phyloP scores from a whole-genome alignment of 345 rosid species.

The Ceriops tagal region DNA sequence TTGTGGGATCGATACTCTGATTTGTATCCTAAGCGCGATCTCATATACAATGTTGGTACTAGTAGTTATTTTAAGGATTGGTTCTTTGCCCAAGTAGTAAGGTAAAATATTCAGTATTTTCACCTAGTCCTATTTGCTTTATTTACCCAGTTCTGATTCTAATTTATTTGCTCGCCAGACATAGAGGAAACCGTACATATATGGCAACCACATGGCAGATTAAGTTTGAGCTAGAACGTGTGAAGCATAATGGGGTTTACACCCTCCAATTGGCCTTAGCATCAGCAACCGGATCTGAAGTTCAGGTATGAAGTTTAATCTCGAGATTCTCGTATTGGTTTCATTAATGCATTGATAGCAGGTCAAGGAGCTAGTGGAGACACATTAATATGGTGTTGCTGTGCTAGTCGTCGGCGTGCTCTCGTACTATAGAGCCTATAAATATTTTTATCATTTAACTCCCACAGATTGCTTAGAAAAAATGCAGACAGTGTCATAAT shows the following conservation, averaged over 20 bases:
- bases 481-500: background rate
- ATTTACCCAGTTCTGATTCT: background rate
- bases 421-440: no score
- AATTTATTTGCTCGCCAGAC: conserved; percentile 23
- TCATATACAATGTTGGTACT: conserved; percentile 38
- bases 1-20: conserved; percentile 59
- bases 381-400: no score
- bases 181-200: conserved; percentile 23
- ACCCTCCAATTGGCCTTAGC: conserved; percentile 64
- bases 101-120: conserved; percentile 27
- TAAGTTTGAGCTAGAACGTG: conserved; percentile 32
- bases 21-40: conserved; percentile 47
- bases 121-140: background rate
- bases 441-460: no score
- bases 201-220: conserved; percentile 60
- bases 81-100: conserved; percentile 76
- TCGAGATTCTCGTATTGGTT: background rate
- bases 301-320: conserved; percentile 30
- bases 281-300: conserved; percentile 38
- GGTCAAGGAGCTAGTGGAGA: no score
- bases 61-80: conserved; percentile 47
- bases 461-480: no score
- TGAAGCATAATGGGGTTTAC: conserved; percentile 31
- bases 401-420: no score
- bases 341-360: no score